Base-by-base conservation (phyloP, 108 stramenopile species). In the Cyclostephanos tholiformis region DNA sequence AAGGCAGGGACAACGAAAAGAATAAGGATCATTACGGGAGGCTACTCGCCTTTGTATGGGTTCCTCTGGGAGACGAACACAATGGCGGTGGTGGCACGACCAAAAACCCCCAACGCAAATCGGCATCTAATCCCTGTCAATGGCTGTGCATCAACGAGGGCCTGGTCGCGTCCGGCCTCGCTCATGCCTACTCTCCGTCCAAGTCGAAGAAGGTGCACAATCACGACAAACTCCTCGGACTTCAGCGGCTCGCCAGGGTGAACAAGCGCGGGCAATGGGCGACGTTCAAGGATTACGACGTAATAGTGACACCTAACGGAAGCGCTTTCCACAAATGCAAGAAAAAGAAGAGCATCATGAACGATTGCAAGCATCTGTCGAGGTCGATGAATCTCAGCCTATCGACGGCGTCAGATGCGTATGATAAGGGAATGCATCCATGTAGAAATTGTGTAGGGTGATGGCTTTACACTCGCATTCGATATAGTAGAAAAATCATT, bases 121-220 rank as follows among this genome's bases (percentile, higher is more conserved):
- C 53, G 26, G 13, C 9, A 29, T 62, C 61, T 17, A 62, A 39
- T 22, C 36, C 36, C 36, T 62, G 55, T 17, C 76, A 78, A 77
- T 93, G 80, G 75, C 71, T 93, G 4, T 90, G 89, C 65, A 69
- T 93, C 69, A 93, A 93, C 76, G 91, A 93, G 65, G 91, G 89
- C 11, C 46, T 93, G n/a, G 80, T 93, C 23, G 80, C 83, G 22
- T 60, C 74, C 29, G 91, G 91, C 22, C 78, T 86, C 26, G 89
- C 91, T 2, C 63, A 43, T 48, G 79, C 72, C 3, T 93, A 93
- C 62, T 78, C 67, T 17, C 89, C 91, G 0, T 69, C 66, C 6
- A 79, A 76, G 29, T 41, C 72, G 29, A 75, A 75, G 55, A 80
- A 79, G 48, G 57, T 79, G 23, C 75, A 82, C 63, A 92, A 92